Conservation (phyloP, 2,329 filamentous ascomycete genomes). For the Paraconiothyrium brasiliense region DNA sequence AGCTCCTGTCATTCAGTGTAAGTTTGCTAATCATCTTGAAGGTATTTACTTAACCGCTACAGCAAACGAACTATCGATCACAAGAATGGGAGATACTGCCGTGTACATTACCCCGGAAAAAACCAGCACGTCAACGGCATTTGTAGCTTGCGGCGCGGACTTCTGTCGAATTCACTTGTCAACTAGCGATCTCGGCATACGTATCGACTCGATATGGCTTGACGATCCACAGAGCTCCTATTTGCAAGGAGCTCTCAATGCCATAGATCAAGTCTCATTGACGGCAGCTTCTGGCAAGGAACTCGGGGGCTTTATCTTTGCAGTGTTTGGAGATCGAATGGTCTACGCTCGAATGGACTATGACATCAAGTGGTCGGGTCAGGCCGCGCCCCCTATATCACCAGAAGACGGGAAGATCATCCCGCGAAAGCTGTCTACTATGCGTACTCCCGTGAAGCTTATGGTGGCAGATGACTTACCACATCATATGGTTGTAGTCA, state of each 20-base stretch:
- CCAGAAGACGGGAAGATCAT: slow-evolving; percentile 27
- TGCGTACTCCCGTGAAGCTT: slow-evolving; percentile 45
- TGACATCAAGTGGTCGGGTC: slow-evolving; percentile 33
- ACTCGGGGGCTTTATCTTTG: slow-evolving; percentile 58
- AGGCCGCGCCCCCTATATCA: slow-evolving; percentile 2
- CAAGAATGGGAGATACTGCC: slow-evolving; percentile 40
- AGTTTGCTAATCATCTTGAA: slow-evolving; percentile 5
- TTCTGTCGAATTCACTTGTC: slow-evolving; percentile 45
- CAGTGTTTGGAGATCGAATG: slow-evolving; percentile 58
- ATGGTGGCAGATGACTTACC: slow-evolving; percentile 44
- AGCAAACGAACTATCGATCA: slow-evolving; percentile 10
- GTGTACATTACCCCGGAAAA: slow-evolving; percentile 34
- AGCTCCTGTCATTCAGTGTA: slow-evolving; percentile 12
- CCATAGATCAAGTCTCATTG: slow-evolving; percentile 42
- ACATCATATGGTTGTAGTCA: slow-evolving; percentile 61
- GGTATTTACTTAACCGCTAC: background rate
- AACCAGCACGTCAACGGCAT: slow-evolving; percentile 38
- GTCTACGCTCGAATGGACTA: slow-evolving; percentile 59
- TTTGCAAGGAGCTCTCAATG: slow-evolving; percentile 42
- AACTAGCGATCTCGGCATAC: slow-evolving; percentile 19
- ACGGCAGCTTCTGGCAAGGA: slow-evolving; percentile 37
- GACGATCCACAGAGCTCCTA: slow-evolving; percentile 40
- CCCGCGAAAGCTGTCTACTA: slow-evolving; percentile 38
- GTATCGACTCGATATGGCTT: slow-evolving; percentile 51
- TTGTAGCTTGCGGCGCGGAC: slow-evolving; percentile 51